These are phyloP conservation scores for Fistulina hepatica DNA, from an alignment of 1,284 basidiomycete species.

Conservation along the genomic window DNA sequence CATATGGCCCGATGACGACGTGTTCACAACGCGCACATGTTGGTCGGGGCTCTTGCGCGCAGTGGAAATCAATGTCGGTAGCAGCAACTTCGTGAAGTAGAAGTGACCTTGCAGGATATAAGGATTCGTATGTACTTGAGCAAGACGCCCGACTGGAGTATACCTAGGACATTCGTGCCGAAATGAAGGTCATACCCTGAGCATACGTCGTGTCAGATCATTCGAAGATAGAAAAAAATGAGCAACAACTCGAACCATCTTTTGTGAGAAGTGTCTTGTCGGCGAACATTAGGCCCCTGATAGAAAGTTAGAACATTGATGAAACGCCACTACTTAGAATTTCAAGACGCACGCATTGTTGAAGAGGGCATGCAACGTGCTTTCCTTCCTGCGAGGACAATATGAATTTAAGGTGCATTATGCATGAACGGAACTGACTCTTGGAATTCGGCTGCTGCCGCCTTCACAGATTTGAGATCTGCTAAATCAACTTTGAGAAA, in stretches of 20 bases:
- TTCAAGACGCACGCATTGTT: constrained; percentile 30
- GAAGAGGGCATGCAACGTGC: constrained; percentile 30
- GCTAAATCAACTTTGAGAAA: constrained; percentile 16
- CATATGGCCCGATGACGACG: constrained; percentile 26
- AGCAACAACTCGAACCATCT: not conserved
- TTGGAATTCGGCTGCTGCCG: constrained; percentile 33
- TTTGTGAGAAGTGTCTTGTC: not conserved
- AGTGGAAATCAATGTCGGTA: constrained; percentile 30
- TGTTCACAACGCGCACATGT: constrained; percentile 31
- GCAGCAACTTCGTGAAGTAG: constrained; percentile 37
- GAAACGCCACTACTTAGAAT: not conserved
- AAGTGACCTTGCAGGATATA: constrained; percentile 39
- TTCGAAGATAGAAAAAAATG: not conserved
- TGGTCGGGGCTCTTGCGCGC: constrained; percentile 18
- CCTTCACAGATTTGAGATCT: constrained; percentile 35
- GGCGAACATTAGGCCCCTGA: not conserved
- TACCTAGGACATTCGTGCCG: constrained; percentile 37
- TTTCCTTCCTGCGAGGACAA: constrained; percentile 26
- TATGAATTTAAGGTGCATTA: not conserved
- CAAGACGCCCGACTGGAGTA: constrained; percentile 9
- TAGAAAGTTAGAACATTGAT: not conserved
- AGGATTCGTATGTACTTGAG: constrained; percentile 25
- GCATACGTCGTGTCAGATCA: no score
- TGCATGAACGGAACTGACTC: constrained; percentile 16
- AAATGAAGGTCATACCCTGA: constrained; percentile 42